These are phyloP conservation scores for Trichoderma harzianum DNA, from an alignment of 2,329 filamentous ascomycete genomes.

Conservation along the genomic window DNA sequence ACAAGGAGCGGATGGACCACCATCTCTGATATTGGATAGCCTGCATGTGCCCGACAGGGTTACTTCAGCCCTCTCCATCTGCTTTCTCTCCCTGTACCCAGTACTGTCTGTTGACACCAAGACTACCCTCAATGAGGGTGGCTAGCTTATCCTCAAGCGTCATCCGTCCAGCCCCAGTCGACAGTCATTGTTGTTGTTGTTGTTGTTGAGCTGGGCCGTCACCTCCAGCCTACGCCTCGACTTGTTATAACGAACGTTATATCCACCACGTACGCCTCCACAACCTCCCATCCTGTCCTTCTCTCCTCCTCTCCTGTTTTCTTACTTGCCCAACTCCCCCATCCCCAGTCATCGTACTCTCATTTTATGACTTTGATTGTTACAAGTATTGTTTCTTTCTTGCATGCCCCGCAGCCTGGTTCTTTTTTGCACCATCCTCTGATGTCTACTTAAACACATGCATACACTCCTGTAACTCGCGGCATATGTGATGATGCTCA, in stretches of 20 bases:
- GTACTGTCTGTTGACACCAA: constrained; percentile 27
- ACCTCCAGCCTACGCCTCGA: constrained; percentile 41
- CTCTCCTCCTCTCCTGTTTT: constrained; percentile 5
- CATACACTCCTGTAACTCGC: constrained; percentile 27
- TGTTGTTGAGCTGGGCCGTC: constrained; percentile 44
- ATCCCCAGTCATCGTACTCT: constrained; percentile 12
- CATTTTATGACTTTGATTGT: constrained; percentile 14
- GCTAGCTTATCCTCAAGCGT: constrained; percentile 41
- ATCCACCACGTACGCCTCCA: constrained; percentile 28
- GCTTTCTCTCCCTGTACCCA: constrained; percentile 25
- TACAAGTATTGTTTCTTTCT: constrained; percentile 7
- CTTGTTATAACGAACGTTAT: constrained; percentile 32
- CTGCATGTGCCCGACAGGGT: constrained; percentile 19
- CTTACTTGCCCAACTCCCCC: constrained; percentile 11
- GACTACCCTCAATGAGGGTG: constrained; percentile 45
- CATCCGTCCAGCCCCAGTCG: constrained; percentile 41
- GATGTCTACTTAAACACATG: constrained; percentile 25
- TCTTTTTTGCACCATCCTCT: constrained; percentile 10
- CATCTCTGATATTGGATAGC: constrained; percentile 16
- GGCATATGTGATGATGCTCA: constrained; percentile 53
- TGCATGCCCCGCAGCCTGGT: constrained; percentile 7
- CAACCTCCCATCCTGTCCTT: constrained; percentile 17
- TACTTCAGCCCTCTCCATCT: constrained; percentile 30
- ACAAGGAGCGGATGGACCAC: constrained; percentile 15
- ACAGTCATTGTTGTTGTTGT: constrained; percentile 28